A percentile compares a stretch with the other conserved stretches of the same genome.
These are phyloP conservation scores for Chaetomium cochliodes DNA, from an alignment of 495 filamentous ascomycete genomes.

Conservation along the genomic window DNA sequence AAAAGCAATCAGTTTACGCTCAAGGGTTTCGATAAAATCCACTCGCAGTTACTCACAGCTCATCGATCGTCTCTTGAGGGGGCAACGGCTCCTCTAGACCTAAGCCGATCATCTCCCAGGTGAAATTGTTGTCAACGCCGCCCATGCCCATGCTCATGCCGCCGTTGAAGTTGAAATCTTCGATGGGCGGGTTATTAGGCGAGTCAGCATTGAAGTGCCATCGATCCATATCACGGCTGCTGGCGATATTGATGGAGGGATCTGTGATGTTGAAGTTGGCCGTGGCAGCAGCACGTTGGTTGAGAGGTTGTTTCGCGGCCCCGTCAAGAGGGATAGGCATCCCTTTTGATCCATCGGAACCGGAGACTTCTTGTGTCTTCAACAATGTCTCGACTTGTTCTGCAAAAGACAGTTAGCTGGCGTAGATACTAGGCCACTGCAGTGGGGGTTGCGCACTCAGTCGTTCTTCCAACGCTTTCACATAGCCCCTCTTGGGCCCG, in stretches of 20 bases:
- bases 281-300: slow-evolving; percentile 37
- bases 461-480: slow-evolving; percentile 93
- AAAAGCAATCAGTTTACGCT: slow-evolving; percentile 10
- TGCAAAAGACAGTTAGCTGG: slow-evolving; percentile 40
- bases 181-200: slow-evolving; percentile 43
- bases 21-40: not conserved
- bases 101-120: slow-evolving; percentile 92
- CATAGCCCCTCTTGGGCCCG: slow-evolving; percentile 95
- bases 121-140: slow-evolving; percentile 52
- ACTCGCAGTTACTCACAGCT: slow-evolving; percentile 61
- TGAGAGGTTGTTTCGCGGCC: slow-evolving; percentile 30
- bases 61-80: slow-evolving; percentile 80
- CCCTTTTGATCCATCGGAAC: slow-evolving; percentile 36
- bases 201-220: slow-evolving; percentile 55
- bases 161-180: slow-evolving; percentile 52
- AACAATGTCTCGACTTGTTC: slow-evolving; percentile 93
- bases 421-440: not conserved
- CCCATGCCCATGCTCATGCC: slow-evolving; percentile 48
- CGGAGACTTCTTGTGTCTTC: slow-evolving; percentile 63
- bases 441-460: slow-evolving; percentile 63
- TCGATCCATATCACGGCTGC: slow-evolving; percentile 48
- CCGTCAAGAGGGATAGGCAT: slow-evolving; percentile 36
- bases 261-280: slow-evolving; percentile 48
- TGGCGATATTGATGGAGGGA: slow-evolving; percentile 45
- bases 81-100: slow-evolving; percentile 92